A percentile compares a stretch with the other conserved stretches of the same genome.
phyloP scores from a whole-genome alignment of 768 basidiomycete genomes.

The Macrocybe gigantea region DNA sequence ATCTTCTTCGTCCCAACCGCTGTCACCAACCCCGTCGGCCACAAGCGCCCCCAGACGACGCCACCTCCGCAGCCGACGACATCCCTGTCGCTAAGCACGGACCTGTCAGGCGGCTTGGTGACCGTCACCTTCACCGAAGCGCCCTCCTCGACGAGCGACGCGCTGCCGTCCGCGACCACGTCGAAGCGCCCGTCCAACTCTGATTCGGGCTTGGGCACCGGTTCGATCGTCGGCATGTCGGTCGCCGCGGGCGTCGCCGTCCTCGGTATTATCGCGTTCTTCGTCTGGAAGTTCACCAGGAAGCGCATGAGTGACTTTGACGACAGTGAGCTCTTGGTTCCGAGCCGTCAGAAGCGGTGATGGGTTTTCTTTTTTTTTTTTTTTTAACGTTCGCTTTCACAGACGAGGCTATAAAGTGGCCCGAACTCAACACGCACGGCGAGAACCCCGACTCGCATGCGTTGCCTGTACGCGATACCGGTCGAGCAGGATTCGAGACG shows the following conservation, averaged over 20 bases:
- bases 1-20: slow-evolving; percentile 8
- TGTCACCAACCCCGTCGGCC: slow-evolving; percentile 4
- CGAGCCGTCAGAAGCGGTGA: slow-evolving; percentile 1
- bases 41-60: not conserved
- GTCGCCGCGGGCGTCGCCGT: slow-evolving; percentile 77
- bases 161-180: slow-evolving; percentile 19
- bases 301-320: slow-evolving; percentile 75
- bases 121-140: slow-evolving; percentile 16
- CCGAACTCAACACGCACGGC: slow-evolving; percentile 71
- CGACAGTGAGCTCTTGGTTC: slow-evolving; percentile 52
- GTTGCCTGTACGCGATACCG: slow-evolving; percentile 64
- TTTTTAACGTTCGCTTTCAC: slow-evolving; percentile 3
- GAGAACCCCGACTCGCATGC: slow-evolving; percentile 45
- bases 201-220: slow-evolving; percentile 39
- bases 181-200: slow-evolving; percentile 15
- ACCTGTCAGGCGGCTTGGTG: slow-evolving; percentile 18
- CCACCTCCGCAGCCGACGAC: slow-evolving; percentile 4
- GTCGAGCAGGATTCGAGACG: slow-evolving; percentile 69
- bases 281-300: slow-evolving; percentile 82
- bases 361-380: slow-evolving; percentile 3
- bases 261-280: slow-evolving; percentile 66
- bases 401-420: slow-evolving; percentile 91
- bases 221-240: slow-evolving; percentile 75
- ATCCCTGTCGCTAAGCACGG: slow-evolving; percentile 6
- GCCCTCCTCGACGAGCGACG: slow-evolving; percentile 7